phyloP scores from a whole-genome alignment of 2,329 filamentous ascomycete genomes.

The Cercospora zeae-maydis region DNA sequence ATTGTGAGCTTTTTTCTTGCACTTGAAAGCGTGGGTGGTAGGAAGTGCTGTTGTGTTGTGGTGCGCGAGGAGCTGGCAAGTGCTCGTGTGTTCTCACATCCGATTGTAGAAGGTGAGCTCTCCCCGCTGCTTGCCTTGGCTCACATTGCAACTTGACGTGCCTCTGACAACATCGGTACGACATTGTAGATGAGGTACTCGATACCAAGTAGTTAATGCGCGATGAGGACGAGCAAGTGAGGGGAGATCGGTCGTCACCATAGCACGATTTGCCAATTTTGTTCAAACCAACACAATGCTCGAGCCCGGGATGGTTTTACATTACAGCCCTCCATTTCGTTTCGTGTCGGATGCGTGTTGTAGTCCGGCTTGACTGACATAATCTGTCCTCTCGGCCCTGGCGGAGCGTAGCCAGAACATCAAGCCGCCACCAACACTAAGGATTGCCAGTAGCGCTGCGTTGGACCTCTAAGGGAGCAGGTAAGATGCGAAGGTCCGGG shows the following conservation, averaged over 20 bases:
- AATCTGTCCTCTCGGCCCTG: background rate
- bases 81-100: conserved; percentile 17
- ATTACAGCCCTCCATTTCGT: background rate
- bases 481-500: background rate
- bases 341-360: background rate
- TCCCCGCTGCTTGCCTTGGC: conserved; percentile 26
- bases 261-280: background rate
- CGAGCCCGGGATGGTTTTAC: background rate
- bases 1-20: background rate
- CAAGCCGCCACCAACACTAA: background rate
- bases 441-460: background rate
- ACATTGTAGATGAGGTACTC: background rate
- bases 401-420: conserved; percentile 1
- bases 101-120: background rate
- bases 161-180: conserved; percentile 7
- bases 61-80: background rate
- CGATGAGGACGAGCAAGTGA: background rate
- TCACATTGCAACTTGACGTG: conserved; percentile 14
- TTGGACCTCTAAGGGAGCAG: background rate
- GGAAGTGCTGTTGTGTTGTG: background rate
- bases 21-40: background rate
- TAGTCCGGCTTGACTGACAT: background rate
- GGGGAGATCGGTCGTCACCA: background rate
- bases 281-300: background rate
- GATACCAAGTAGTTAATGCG: background rate